Evolutionary conservation across 2,329 filamentous ascomycete genomes (phyloP), one percentile per base, ranked within the genome.

Genomic region (Penicillium hesseltinei): DNA sequence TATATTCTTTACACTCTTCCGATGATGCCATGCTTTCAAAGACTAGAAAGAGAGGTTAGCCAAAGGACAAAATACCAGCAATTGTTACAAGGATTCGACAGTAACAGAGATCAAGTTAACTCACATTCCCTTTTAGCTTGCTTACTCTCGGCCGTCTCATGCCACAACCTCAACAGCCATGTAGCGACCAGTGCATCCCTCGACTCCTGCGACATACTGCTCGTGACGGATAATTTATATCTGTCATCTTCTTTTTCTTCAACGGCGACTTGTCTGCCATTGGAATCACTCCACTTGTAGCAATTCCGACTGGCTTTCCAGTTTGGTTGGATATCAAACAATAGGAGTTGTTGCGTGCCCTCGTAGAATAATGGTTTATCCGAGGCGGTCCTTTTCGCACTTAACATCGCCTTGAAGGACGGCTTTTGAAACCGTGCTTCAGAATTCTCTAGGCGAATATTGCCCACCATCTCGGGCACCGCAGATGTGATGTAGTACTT

Each of bases 141-240:
- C 25, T 46, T 63, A 36, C 61, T 64, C 46, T 64, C 62, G 2
- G 61, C 59, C 6, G 45, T 60, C 8, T 63, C 57, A 25, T 52
- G 48, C 62, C 62, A 64, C 23, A 59, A n/a, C 44, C 61, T 49
- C 40, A 64, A 51, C 10, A 63, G 19, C 61, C 62, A 64, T n/a
- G 54, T 31, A 13, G 59, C 62, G 19, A 62, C 54, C 43, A 63
- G 17, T n/a, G 59, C 59, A 57, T 64, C 61, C 46, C 49, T 62
- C 33, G 52, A 33, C 7, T 53, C 54, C 40, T 40, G 33, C 19
- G 25, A 7, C 54, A 63, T 53, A 23, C 27, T 25, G 5, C 5
- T 49, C 13, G 48, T 54, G 13, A 64, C 4, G 11, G 35, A 38
- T 31, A 64, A 35, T 36, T 42, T 59, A 21, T 45, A 25, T 21